Percentiles rank a stretch among this genome's conserved stretches.
phyloP scores from a whole-genome alignment of 2,329 filamentous ascomycete genomes.

The Fusarium torreyae region DNA sequence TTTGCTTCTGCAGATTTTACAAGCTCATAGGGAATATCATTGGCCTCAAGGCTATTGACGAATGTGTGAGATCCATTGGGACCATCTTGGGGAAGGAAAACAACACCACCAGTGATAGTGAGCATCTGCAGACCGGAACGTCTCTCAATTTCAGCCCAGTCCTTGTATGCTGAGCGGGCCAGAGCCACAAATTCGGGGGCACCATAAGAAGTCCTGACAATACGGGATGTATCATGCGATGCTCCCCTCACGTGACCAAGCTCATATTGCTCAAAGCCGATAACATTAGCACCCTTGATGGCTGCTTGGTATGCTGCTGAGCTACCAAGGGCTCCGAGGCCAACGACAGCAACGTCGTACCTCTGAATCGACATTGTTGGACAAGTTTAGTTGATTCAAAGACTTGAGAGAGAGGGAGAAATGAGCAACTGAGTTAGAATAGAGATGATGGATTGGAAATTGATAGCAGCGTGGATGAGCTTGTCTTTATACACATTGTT shows the following conservation, averaged over 20 bases:
- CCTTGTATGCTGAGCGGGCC: conserved; percentile 36
- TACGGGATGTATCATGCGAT: conserved; percentile 40
- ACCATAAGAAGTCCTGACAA: conserved; percentile 36
- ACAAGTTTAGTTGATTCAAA: too few relatives aligned
- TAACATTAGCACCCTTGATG: conserved; percentile 30
- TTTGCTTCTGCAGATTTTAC: neutral
- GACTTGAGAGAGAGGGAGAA: too few relatives aligned
- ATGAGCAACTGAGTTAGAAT: too few relatives aligned
- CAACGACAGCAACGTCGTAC: conserved; percentile 16
- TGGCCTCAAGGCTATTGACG: conserved; percentile 17
- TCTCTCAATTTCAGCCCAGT: conserved; percentile 31
- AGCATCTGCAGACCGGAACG: conserved; percentile 21
- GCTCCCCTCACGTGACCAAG: conserved; percentile 40
- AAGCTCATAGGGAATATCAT: conserved; percentile 35
- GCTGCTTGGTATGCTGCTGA: conserved; percentile 34
- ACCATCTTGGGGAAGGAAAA: conserved; percentile 33
- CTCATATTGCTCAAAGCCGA: conserved; percentile 43
- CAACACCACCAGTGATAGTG: conserved; percentile 37
- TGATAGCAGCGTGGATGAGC: too few relatives aligned
- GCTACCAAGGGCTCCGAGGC: conserved; percentile 28
- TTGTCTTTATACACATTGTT: too few relatives aligned
- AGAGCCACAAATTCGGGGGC: conserved; percentile 35
- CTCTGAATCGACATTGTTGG: neutral
- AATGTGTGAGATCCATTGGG: neutral
- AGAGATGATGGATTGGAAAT: too few relatives aligned